These are phyloP conservation scores for Ogataea nakhonphanomensis DNA, from an alignment of 805 yeast species.

Conservation along the genomic window DNA sequence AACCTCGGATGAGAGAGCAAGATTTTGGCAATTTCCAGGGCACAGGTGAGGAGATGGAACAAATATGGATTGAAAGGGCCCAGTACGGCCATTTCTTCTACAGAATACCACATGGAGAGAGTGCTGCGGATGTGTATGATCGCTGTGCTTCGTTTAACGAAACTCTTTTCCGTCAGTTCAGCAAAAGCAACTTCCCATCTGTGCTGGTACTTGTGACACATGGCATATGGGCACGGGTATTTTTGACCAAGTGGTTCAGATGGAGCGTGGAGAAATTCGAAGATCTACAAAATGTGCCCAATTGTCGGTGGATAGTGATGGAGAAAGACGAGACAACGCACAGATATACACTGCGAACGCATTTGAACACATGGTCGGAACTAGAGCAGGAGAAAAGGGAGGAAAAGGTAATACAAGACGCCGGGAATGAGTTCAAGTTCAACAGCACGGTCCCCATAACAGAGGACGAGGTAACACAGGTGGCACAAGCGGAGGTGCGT, in stretches of 20 bases:
- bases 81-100: conserved; percentile 86
- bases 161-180: conserved; percentile 77
- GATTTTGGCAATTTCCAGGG: conserved; percentile 94
- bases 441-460: conserved; percentile 22
- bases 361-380: conserved; percentile 70
- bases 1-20: conserved; percentile 90
- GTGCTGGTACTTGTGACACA: conserved; percentile 85
- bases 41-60: conserved; percentile 69
- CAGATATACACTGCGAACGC: conserved; percentile 57
- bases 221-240: conserved; percentile 92
- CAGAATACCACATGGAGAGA: conserved; percentile 89
- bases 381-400: conserved; percentile 31
- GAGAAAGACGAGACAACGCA: conserved; percentile 49
- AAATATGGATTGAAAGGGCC: conserved; percentile 80
- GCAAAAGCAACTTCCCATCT: conserved; percentile 65
- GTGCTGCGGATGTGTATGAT: conserved; percentile 95
- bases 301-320: conserved; percentile 81
- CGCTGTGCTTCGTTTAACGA: conserved; percentile 89
- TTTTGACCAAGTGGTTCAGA: conserved; percentile 89
- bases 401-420: conserved; percentile 24
- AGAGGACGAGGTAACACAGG: conserved; percentile 26
- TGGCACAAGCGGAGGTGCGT: conserved; percentile 43
- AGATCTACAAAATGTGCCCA: conserved; percentile 74
- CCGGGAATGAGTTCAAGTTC: conserved; percentile 25
- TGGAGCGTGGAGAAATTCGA: conserved; percentile 93